Evolutionary conservation across 805 yeast species (phyloP), one percentile per base, ranked within the genome.

Genomic region (Grigorovia transvaalensis): DNA sequence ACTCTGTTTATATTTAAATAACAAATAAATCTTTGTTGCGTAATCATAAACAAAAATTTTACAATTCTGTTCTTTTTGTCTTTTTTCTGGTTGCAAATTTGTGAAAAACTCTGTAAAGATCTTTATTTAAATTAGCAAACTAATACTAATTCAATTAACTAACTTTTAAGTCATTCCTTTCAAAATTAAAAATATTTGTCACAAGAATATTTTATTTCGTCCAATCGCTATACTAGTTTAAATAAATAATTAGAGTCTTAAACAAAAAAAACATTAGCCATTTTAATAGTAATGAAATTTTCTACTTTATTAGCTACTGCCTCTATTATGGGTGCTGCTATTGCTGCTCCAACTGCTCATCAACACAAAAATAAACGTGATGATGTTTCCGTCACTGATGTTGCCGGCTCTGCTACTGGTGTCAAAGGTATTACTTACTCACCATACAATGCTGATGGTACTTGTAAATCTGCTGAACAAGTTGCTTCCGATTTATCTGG

Each of bases 351-450:
- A 53, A 84, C 79, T 38, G n/a, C 42, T 13, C 88, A 84, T 69
- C 80, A 79, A 65, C 63, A 61, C 49, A 57, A 58, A 42, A 56
- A 59, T 44, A 80, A 76, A 64, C 80, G 82, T 73, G 81, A 72
- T 60, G 73, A 71, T 51, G 79, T 74, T 52, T 73, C 79, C 52
- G 77, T 75, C 47, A 67, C 74, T 44, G 53, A 70, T 35, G 56
- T 72, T 23, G 57, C 72, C 20, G 49, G 71, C n/a, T 54, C 74
- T 58, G 71, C 62, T 65, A 73, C 74, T 35, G 75, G 77, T 57
- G 74, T 82, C 56, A 80, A 76, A 69, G 95, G 93, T 77, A 74
- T 86, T 63, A 80, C 89, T 54, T 86, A 86, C 78, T 80, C 91
- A 50, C 95, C 95, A 61, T 86, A 86, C 79, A 73, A 81, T 55